Base-by-base conservation (phyloP, 2,329 filamentous ascomycete species). In the Lachnellula willkommii region DNA sequence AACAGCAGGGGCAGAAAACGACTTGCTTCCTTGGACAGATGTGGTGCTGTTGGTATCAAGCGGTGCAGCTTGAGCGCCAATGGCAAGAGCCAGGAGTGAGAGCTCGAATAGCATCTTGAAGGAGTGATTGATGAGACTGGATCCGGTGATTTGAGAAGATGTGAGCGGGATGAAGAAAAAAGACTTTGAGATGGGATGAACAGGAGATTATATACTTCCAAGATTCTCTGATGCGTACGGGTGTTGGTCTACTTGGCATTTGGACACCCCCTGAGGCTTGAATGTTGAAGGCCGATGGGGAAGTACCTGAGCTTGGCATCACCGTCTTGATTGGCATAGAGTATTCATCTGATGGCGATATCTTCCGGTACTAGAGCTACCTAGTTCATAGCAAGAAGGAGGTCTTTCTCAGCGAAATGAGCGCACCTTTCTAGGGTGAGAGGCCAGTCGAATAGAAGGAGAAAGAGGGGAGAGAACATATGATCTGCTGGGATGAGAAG, bases 71-170 rank as follows among this genome's bases (percentile, higher is more conserved):
- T 40, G 37, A n/a, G 32, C 54, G n/a, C 59, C 57, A 52, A 55
- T 26, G 24, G 63, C 66, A 35, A 68, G 55, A 46, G 65, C 65
- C 22, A 68, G 60, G 37, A 69, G 26, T 15, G 63, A 54, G 50
- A 65, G 36, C 5, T 60, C 55, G 42, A 65, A 67, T 51, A 67
- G 53, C 67, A 69, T 69, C 20, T 64, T 62, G 54, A 54, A 50
- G 42, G 48, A 28, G 17, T 40, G 45, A 48, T 26, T 32, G n/a
- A 32, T 39, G 51, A 49, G 43, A 46, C n/a, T n/a, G 26, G 22
- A 24, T 43, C 24, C 9, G 20, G 35, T 26, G 39, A 42, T 47
- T 15, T 53, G 36, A 52, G 49, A 51, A 57, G 53, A 60, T 35
- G 40, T 46, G 40, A 35, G 28, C 9, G 26, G 36, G 53, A 57